Conservation (phyloP, 345 rosid genomes). For the Hevea brasiliensis region DNA sequence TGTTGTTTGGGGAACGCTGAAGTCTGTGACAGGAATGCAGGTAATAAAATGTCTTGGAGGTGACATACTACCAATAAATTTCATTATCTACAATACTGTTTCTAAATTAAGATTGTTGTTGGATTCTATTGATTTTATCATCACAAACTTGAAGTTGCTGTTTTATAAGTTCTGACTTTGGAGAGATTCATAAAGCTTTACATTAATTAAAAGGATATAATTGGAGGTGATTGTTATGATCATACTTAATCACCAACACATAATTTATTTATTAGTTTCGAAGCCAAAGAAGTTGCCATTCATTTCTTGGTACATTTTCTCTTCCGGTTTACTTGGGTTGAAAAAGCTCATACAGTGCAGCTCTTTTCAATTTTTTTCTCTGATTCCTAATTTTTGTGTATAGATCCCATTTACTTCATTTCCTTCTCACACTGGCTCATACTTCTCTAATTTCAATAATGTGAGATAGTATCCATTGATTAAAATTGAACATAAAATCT, state of each 20-base stretch:
- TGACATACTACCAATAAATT: not conserved
- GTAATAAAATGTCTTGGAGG: conserved; percentile 33
- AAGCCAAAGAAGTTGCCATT: not conserved
- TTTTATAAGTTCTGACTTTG: not conserved
- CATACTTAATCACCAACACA: not conserved
- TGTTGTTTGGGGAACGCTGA: conserved; percentile 95
- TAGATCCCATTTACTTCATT: conserved; percentile 1
- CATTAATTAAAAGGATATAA: not conserved
- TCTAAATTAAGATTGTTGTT: not conserved
- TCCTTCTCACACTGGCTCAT: not conserved
- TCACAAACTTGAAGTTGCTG: not conserved
- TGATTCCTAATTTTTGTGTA: not conserved
- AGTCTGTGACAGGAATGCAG: conserved; percentile 99
- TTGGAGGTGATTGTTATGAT: not conserved
- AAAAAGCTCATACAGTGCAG: not conserved
- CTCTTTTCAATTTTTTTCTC: not conserved
- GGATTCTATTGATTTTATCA: not conserved
- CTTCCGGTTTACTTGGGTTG: not conserved
- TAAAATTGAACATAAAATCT: not conserved
- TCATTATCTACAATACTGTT: not conserved
- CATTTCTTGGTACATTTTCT: not conserved
- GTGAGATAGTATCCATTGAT: not conserved
- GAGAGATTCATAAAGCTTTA: not conserved
- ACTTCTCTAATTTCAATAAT: not conserved
- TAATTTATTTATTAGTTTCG: not conserved